Evolutionary conservation across 2,329 filamentous ascomycete species (phyloP), one percentile per base, ranked within the genome.

Genomic region (Ophiostoma ulmi): DNA sequence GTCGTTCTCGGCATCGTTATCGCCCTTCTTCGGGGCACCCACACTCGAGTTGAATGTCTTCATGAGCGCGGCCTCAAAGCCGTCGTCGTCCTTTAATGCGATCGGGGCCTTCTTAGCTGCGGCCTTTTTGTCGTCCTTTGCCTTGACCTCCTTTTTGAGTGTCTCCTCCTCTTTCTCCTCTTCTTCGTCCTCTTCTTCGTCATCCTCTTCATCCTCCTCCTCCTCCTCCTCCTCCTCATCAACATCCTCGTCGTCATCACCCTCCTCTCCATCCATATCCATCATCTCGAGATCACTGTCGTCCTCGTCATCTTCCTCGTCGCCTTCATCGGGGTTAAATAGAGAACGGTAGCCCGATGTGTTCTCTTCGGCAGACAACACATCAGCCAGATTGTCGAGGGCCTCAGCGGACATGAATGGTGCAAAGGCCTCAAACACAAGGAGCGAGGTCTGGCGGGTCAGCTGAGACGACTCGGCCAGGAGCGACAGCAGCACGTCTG

Each of bases 401-500:
- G 92, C 92, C 70, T 90, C 87, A 5, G 85, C 83, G 0, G 90
- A 93, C 72, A 98, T 86, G 70, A 92, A 87, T 17, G 87, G 81
- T 3, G 92, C 90, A 78, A 97, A 97, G 0, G 90, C 88, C 35
- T 90, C 87, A 77, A 98, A 98, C 0, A 97, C 93, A 76, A 95
- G 91, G 77, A 94, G 90, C 6, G 93, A 92, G 69, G 96, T 90
- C 75, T 94, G 92, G 39, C 93, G 88, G 82, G 97, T 91, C 69
- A 98, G 83, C 11, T 90, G 88, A 1, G 94, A 97, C 3, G 90
- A 91, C 73, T 93, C 92, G 0, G 93, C 92, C 2, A 96, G 87
- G 81, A 98, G 93, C 69, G 92, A 92, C n/a, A 98, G 83, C 8
- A 99, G 80, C 69, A 98, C 91, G 76, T 98, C 95, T 2, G 97